Percentiles rank a stretch among this genome's conserved stretches.
phyloP scores from a whole-genome alignment of 805 yeast genomes.

The Ogataea paradorogensis region DNA sequence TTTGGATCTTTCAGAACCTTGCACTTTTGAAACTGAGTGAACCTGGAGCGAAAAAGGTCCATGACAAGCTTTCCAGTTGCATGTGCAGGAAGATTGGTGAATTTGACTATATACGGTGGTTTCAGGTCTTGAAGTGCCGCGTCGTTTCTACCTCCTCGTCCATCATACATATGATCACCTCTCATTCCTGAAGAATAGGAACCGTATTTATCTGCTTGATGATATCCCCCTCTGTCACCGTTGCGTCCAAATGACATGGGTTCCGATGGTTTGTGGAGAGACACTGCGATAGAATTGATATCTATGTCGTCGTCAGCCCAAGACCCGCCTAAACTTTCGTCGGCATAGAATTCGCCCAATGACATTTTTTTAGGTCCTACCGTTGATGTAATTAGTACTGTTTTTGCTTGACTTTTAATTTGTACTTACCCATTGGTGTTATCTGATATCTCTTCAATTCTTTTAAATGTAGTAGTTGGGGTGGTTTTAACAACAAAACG shows the following conservation, averaged over 20 bases:
- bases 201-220: conserved; percentile 7
- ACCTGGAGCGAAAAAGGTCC: conserved; percentile 63
- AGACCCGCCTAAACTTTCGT: conserved; percentile 46
- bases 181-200: conserved; percentile 6
- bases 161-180: conserved; percentile 6
- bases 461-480: too few species aligned
- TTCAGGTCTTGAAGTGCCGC: conserved; percentile 16
- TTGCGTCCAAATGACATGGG: conserved; percentile 10
- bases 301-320: conserved; percentile 77
- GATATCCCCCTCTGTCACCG: conserved; percentile 5
- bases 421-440: conserved; percentile 13
- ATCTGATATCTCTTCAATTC: background rate
- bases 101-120: conserved; percentile 67
- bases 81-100: conserved; percentile 56
- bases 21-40: conserved; percentile 53
- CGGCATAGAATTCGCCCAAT: conserved; percentile 43
- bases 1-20: conserved; percentile 46
- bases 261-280: conserved; percentile 23
- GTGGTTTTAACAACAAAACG: background rate
- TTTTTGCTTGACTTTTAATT: background rate
- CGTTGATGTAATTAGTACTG: conserved; percentile 3
- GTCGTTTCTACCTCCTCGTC: conserved; percentile 15
- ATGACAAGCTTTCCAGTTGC: conserved; percentile 49
- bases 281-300: conserved; percentile 54
- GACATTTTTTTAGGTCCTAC: conserved; percentile 42